Evolutionary conservation across 2,329 filamentous ascomycete species (phyloP).

Genomic region (Penicillium sp.): DNA sequence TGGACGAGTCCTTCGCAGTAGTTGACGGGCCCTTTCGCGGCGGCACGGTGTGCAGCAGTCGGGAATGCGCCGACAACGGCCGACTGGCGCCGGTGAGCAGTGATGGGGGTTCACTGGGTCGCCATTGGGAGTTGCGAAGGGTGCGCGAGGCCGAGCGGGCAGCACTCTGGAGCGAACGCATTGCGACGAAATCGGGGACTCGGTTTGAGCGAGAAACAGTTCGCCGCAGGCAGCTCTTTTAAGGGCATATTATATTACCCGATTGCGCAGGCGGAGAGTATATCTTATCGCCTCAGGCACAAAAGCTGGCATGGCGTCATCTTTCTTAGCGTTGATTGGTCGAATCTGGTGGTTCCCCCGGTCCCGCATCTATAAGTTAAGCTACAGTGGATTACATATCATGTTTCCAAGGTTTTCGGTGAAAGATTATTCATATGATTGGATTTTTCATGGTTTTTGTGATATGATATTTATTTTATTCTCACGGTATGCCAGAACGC

Average conservation of each 20-base stretch:
- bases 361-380: neutral
- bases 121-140: slow-evolving; percentile 17
- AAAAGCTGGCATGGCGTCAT: slow-evolving; percentile 20
- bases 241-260: slow-evolving; percentile 9
- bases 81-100: slow-evolving; percentile 11
- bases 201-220: neutral
- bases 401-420: neutral
- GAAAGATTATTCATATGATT: neutral
- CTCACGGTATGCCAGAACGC: neutral
- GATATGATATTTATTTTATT: neutral
- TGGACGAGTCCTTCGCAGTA: slow-evolving; percentile 54
- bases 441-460: neutral
- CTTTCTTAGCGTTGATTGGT: slow-evolving; percentile 19
- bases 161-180: slow-evolving; percentile 22
- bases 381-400: neutral
- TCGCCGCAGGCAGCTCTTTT: neutral
- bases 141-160: slow-evolving; percentile 21
- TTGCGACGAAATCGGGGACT: slow-evolving; percentile 4
- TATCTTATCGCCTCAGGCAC: slow-evolving; percentile 17
- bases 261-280: slow-evolving; percentile 9
- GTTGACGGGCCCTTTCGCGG: slow-evolving; percentile 17
- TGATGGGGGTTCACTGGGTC: slow-evolving; percentile 4
- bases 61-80: slow-evolving; percentile 19
- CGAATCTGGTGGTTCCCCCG: neutral
- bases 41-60: slow-evolving; percentile 23